Evolutionary conservation across 176 grass and related monocot species (phyloP).

Genomic region (Triticum monococcum): DNA sequence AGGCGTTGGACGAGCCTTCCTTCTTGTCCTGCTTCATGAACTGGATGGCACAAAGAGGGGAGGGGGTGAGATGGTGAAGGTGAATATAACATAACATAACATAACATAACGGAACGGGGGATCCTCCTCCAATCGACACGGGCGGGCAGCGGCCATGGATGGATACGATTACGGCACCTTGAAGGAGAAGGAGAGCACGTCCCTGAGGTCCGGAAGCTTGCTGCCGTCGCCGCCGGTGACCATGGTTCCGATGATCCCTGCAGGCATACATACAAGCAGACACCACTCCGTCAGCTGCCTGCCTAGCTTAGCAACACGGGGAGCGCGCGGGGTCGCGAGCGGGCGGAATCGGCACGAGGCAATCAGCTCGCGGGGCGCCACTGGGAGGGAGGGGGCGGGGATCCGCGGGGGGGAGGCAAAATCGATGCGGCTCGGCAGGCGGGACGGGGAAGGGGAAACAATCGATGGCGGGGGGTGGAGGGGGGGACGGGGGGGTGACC

Average conservation of each 20-base stretch:
- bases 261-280: neutral
- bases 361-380: neutral
- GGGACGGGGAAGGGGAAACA: too few species aligned
- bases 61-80: neutral
- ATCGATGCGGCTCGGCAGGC: neutral
- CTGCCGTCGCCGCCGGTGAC: slow-evolving; percentile 32
- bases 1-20: slow-evolving; percentile 22
- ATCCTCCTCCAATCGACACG: neutral
- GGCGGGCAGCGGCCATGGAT: neutral
- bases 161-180: slow-evolving; percentile 2
- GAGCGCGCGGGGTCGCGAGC: neutral
- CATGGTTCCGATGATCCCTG: slow-evolving; percentile 47
- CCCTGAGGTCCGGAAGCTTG: slow-evolving; percentile 33
- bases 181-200: slow-evolving; percentile 40
- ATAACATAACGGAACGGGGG: neutral
- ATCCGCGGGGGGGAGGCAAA: neutral
- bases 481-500: neutral
- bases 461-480: neutral
- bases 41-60: neutral
- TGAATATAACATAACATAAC: neutral
- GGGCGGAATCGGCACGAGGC: too few species aligned
- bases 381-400: neutral
- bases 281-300: neutral
- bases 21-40: slow-evolving; percentile 47
- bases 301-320: neutral